These are phyloP conservation scores for Hemisphaericaspora lyxosophila DNA, from an alignment of 1,139 yeast species.

Conservation along the genomic window DNA sequence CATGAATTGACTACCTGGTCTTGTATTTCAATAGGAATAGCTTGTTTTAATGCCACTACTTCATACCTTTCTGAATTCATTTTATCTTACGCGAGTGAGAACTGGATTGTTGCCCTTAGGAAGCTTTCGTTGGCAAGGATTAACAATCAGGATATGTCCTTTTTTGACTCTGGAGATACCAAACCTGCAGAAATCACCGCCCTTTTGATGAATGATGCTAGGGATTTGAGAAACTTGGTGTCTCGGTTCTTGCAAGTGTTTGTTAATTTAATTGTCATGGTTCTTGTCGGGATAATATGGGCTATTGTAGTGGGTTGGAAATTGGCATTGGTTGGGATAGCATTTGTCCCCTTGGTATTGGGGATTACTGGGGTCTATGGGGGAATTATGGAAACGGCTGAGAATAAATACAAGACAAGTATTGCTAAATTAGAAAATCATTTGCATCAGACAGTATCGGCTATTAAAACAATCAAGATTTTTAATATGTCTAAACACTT, in stretches of 20 bases:
- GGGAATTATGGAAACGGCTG: conserved; percentile 49
- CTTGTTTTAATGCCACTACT: conserved; percentile 60
- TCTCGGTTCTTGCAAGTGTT: conserved; percentile 60
- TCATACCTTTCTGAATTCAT: conserved; percentile 51
- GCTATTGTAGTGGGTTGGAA: conserved; percentile 84
- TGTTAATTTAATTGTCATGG: conserved; percentile 52
- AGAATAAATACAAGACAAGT: conserved; percentile 57
- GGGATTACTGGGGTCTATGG: conserved; percentile 55
- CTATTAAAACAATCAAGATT: conserved; percentile 63
- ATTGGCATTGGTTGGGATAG: conserved; percentile 73
- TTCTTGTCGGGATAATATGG: conserved; percentile 70
- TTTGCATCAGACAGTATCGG: conserved; percentile 57
- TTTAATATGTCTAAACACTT: conserved; percentile 56
- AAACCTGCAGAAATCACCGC: conserved; percentile 63
- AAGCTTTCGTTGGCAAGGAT: conserved; percentile 48
- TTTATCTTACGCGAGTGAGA: conserved; percentile 63
- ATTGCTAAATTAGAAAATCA: conserved; percentile 55
- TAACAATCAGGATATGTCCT: conserved; percentile 52
- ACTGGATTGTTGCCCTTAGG: conserved; percentile 63
- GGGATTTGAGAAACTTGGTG: conserved; percentile 68
- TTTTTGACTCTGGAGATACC: conserved; percentile 44
- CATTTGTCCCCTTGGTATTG: conserved; percentile 66
- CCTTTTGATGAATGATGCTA: conserved; percentile 72
- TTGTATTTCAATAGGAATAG: conserved; percentile 55
- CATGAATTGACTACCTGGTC: conserved; percentile 63